Percentiles rank a stretch among this genome's conserved stretches.
phyloP scores from a whole-genome alignment of 2,329 filamentous ascomycete genomes.

The Xylariaceae sp. region DNA sequence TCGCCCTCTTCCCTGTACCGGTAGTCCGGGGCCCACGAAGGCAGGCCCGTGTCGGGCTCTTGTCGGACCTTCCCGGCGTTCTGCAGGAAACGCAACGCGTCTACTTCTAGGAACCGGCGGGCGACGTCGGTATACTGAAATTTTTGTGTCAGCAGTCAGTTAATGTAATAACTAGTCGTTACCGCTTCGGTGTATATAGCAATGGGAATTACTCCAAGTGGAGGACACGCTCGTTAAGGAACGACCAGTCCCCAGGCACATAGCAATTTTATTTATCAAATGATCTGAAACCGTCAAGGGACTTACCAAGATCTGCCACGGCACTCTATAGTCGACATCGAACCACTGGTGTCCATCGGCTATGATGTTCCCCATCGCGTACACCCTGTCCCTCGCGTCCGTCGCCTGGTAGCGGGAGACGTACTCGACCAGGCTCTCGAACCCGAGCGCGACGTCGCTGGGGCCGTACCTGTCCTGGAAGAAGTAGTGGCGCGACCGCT shows the following conservation, averaged over 20 bases:
- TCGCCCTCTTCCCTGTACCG: conserved; percentile 10
- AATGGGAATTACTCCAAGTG: too few species aligned
- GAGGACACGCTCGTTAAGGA: too few species aligned
- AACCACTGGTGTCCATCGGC: conserved; percentile 18
- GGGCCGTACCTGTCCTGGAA: conserved; percentile 12
- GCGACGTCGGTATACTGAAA: conserved; percentile 20
- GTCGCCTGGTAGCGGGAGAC: conserved; percentile 20
- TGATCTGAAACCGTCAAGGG: too few species aligned
- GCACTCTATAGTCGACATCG: conserved; percentile 19
- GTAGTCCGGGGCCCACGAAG: conserved; percentile 21
- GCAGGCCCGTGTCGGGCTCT: conserved; percentile 12
- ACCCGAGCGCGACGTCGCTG: background rate
- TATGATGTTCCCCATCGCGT: conserved; percentile 19
- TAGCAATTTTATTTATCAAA: too few species aligned
- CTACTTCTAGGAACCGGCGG: conserved; percentile 13
- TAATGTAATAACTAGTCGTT: too few species aligned
- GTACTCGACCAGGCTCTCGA: conserved; percentile 10
- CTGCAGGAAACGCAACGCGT: conserved; percentile 15
- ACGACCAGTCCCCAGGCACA: too few species aligned
- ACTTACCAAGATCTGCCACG: conserved; percentile 21
- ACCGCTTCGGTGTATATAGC: too few species aligned
- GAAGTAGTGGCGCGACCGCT: conserved; percentile 13
- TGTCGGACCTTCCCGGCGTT: conserved; percentile 18
- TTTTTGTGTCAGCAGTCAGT: too few species aligned
- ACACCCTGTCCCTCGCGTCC: conserved; percentile 22